These are phyloP conservation scores for Basidioascus undulatus DNA, from an alignment of 768 basidiomycete genomes.

Conservation along the genomic window DNA sequence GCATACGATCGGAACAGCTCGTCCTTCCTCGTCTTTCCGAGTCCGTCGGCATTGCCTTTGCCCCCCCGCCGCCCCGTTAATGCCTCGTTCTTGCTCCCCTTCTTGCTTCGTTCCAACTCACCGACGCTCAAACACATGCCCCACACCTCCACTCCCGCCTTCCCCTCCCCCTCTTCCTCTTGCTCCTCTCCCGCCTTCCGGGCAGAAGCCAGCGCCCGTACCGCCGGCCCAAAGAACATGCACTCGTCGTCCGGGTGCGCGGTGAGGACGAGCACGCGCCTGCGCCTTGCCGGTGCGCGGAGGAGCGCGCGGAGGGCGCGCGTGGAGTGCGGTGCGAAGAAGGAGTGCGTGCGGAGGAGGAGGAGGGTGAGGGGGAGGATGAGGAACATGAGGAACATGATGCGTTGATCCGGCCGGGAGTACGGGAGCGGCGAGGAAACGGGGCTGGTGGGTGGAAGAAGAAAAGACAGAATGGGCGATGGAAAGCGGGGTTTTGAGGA, in stretches of 20 bases:
- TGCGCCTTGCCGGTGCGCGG: no score
- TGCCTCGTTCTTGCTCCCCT: neutral
- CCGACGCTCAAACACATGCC: constrained; percentile 52
- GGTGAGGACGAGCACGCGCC: constrained; percentile 38
- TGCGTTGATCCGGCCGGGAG: constrained; percentile 1
- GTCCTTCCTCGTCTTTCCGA: constrained; percentile 32
- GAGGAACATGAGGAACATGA: neutral
- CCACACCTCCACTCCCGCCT: constrained; percentile 22
- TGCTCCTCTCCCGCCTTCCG: neutral
- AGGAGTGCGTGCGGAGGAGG: no score
- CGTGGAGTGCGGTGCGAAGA: no score
- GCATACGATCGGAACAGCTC: constrained; percentile 44
- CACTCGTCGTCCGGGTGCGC: constrained; percentile 90
- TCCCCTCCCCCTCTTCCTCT: constrained; percentile 4
- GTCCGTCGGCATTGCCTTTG: constrained; percentile 44
- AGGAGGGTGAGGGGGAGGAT: neutral
- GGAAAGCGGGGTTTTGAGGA: no score
- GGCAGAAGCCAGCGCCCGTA: constrained; percentile 36
- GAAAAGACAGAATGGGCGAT: no score
- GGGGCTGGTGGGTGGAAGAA: no score
- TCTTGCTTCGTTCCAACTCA: constrained; percentile 6
- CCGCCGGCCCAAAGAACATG: constrained; percentile 76
- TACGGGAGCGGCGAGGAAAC: neutral
- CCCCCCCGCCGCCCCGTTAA: neutral
- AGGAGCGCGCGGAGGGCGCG: no score